Base-by-base conservation (phyloP, 495 filamentous ascomycete species). In the Apiosordaria backusii region DNA sequence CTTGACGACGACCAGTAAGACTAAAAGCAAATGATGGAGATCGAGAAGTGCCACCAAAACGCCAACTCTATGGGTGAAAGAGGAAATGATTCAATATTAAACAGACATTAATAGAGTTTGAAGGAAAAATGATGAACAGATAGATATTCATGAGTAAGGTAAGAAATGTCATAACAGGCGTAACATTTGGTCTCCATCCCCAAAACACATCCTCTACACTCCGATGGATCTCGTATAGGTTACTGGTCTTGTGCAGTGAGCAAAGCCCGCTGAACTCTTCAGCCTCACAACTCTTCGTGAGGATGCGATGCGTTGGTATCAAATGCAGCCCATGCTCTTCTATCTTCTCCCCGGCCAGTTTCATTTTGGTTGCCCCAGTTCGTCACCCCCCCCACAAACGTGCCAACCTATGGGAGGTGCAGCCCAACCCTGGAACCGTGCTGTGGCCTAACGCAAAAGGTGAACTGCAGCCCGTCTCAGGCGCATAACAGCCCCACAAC, bases 301-400 rank as follows among this genome's bases (percentile, higher is more conserved):
- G 4, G n/a, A 19, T 6, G 52, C 4, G 22, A 23, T 55, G 19
- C 2, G 26, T 1, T n/a, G 16, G 57, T 15, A 27, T 27, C 24
- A 16, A 27, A 60, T 25, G 4, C 26, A 19, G 5, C 21, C 21
- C 55, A 58, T 58, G 5, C 18, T 22, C 16, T 16, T 23, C 23
- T 58, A 4, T 24, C 22, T 24, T 4, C 10, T 24, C 23, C 22
- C 55, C 16, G 52, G 16, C 4, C 16, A 54, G 6, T 18, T 9
- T 5, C 4, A 22, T 58, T 7, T 16, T 26, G 10, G 55, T 22
- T 23, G 21, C 57, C 57, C 57, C 22, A 27, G 13, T 25, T 59
- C 57, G 22, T 24, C 57, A 59, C 18, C 59, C 16, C 24, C 59
- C 59, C 24, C 26, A 61, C 59, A 61, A 61, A n/a, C n/a, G n/a